phyloP scores from a whole-genome alignment of 2,329 filamentous ascomycete species.

The Rasamsonia emersonii region DNA sequence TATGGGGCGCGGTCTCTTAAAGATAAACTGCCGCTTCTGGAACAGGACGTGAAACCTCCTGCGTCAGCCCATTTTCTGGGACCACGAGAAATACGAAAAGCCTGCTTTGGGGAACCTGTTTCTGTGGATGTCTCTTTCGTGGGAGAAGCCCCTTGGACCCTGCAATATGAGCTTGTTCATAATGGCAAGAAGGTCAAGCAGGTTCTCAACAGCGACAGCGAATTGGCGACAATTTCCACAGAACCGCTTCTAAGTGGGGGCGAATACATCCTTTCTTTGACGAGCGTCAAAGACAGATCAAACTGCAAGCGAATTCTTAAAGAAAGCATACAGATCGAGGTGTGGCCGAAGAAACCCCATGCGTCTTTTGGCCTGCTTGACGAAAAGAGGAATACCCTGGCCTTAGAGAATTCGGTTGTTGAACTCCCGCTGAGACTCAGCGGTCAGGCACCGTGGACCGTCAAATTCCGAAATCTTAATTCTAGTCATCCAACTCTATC shows the following conservation, averaged over 20 bases:
- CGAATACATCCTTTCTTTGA: constrained; percentile 80
- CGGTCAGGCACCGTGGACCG: constrained; percentile 74
- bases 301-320: constrained; percentile 81
- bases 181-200: constrained; percentile 73
- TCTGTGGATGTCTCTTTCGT: constrained; percentile 64
- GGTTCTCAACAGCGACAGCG: constrained; percentile 54
- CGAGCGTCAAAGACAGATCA: constrained; percentile 75
- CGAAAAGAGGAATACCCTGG: constrained; percentile 63
- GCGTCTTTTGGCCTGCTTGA: constrained; percentile 80
- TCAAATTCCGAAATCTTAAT: constrained; percentile 65
- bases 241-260: constrained; percentile 68
- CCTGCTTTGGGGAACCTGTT: constrained; percentile 76
- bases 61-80: constrained; percentile 66
- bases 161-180: constrained; percentile 90
- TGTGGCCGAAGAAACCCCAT: constrained; percentile 79
- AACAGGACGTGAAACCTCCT: constrained; percentile 88
- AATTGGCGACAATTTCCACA: constrained; percentile 64
- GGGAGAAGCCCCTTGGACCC: constrained; percentile 76
- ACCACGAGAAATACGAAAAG: constrained; percentile 46
- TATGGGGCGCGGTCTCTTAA: constrained; percentile 61
- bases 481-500: constrained; percentile 40
- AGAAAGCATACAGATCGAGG: constrained; percentile 74
- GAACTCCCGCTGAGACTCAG: constrained; percentile 75
- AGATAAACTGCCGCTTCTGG: constrained; percentile 55
- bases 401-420: constrained; percentile 66